These are phyloP conservation scores for Pilobolus umbonatus DNA, from an alignment of 192 early-diverging fungal genomes.

Conservation along the genomic window DNA sequence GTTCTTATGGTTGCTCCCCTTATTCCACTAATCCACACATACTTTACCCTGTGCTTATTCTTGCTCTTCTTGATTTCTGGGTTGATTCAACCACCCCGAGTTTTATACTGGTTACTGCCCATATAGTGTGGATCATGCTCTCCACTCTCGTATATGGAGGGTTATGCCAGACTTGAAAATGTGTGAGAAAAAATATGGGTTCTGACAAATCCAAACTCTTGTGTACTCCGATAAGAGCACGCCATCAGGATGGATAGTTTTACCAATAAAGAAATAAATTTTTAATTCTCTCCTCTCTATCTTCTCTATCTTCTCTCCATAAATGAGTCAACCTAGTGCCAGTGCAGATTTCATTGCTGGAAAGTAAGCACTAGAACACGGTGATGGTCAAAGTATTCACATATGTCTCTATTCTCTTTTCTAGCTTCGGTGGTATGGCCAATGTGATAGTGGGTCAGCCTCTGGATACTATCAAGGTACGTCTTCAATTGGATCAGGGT, in stretches of 20 bases:
- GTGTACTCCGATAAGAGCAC: too few relatives aligned
- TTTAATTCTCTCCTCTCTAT: not conserved
- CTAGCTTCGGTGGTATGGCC: constrained; percentile 60
- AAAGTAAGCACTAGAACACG: constrained; percentile 38
- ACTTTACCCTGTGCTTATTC: constrained; percentile 32
- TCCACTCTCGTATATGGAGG: constrained; percentile 14
- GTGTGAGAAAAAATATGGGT: too few relatives aligned
- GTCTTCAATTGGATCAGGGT: constrained; percentile 61
- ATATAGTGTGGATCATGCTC: constrained; percentile 21
- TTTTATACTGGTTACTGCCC: constrained; percentile 12
- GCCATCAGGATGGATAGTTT: too few relatives aligned
- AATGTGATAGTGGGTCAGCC: constrained; percentile 70
- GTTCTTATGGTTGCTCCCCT: constrained; percentile 33
- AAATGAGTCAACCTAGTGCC: constrained; percentile 15
- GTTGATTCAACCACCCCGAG: constrained; percentile 17
- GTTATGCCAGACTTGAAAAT: constrained; percentile 3
- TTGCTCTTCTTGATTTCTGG: constrained; percentile 39
- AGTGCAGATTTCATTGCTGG: constrained; percentile 54
- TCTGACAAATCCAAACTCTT: too few relatives aligned
- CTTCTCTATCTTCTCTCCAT: not conserved
- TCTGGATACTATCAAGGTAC: constrained; percentile 83
- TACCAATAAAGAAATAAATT: too few relatives aligned
- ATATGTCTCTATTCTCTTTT: not conserved
- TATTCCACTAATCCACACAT: constrained; percentile 21
- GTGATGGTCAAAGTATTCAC: not conserved